These are phyloP conservation scores for Cylindrodendrum hubeiense DNA, from an alignment of 2,329 filamentous ascomycete species.

Conservation along the genomic window DNA sequence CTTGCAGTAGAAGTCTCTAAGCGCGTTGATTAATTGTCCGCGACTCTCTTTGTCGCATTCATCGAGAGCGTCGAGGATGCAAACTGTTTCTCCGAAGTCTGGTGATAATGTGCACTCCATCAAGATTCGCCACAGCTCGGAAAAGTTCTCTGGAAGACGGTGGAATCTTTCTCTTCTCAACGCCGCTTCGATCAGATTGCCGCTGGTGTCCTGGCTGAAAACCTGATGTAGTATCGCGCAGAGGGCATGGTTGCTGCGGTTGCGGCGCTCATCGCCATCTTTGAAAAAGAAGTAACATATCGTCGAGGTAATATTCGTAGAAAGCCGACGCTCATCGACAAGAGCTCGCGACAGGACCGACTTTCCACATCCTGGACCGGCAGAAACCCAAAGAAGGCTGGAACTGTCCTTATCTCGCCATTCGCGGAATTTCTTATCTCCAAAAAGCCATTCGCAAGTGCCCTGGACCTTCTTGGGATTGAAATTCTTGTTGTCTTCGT, in stretches of 20 bases:
- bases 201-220: background rate
- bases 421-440: conserved; percentile 39
- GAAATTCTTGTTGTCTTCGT: conserved; percentile 45
- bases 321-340: background rate
- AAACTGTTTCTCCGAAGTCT: background rate
- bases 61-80: background rate
- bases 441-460: conserved; percentile 51
- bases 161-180: too few relatives aligned
- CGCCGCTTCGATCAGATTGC: conserved; percentile 1
- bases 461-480: conserved; percentile 43
- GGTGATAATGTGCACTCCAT: conserved; percentile 10
- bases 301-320: background rate
- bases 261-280: background rate
- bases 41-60: background rate
- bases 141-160: conserved; percentile 9
- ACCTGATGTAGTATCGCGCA: background rate
- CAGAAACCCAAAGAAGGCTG: conserved; percentile 48
- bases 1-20: conserved; percentile 29
- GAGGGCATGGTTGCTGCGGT: background rate
- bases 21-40: conserved; percentile 44
- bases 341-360: conserved; percentile 28
- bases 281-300: background rate
- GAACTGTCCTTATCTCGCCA: conserved; percentile 43
- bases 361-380: conserved; percentile 50
- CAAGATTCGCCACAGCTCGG: conserved; percentile 22